A percentile compares a stretch with the other conserved stretches of the same genome.
phyloP scores from a whole-genome alignment of 208 protist genomes.

The Trypanosoma platydactyli region DNA sequence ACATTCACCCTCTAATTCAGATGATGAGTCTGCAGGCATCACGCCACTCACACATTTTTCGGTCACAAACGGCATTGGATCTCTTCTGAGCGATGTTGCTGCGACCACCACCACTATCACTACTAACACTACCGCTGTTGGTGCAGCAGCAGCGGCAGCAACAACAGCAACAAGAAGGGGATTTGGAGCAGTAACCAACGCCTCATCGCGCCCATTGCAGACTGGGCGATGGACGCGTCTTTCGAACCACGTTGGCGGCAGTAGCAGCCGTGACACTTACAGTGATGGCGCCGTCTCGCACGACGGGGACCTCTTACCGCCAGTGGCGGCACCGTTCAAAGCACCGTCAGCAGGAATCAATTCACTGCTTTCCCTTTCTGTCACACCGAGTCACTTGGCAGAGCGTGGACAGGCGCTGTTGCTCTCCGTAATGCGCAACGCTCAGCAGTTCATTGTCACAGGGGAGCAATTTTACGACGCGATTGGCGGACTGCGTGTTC shows the following conservation, averaged over 20 bases:
- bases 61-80: too few relatives aligned
- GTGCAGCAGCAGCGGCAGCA: too few relatives aligned
- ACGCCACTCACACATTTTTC: constrained; percentile 1
- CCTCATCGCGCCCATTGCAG: neutral
- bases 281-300: constrained; percentile 8
- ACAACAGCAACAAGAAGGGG: too few relatives aligned
- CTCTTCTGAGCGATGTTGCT: too few relatives aligned
- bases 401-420: constrained; percentile 28
- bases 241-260: neutral
- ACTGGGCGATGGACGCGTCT: neutral
- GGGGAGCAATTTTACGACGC: constrained; percentile 46
- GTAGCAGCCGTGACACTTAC: neutral
- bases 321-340: neutral
- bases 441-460: constrained; percentile 30
- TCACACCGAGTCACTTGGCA: neutral
- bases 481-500: constrained; percentile 38
- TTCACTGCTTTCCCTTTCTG: neutral
- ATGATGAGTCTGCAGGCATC: constrained; percentile 16
- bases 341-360: neutral
- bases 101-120: too few relatives aligned
- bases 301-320: neutral
- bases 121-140: too few relatives aligned
- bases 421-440: constrained; percentile 25
- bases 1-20: constrained; percentile 4
- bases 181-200: neutral